Evolutionary conservation across 768 basidiomycete species (phyloP).

Genomic region (Leccinum ochraceum): DNA sequence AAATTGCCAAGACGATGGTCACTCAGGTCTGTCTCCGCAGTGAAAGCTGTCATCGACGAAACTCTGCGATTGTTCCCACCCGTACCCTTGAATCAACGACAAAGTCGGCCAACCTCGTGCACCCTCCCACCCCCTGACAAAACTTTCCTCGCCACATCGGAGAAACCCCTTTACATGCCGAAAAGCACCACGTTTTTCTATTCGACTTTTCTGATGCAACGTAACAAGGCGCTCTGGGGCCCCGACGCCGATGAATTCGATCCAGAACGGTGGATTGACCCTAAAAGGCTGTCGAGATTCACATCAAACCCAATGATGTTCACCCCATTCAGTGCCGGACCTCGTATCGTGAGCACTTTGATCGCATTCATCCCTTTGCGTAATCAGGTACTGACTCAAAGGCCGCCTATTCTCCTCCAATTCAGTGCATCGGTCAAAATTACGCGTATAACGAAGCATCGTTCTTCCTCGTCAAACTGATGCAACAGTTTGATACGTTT

Average conservation of each 20-base stretch:
- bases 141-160: conserved; percentile 41
- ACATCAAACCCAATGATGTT: conserved; percentile 68
- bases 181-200: conserved; percentile 56
- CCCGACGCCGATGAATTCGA: conserved; percentile 74
- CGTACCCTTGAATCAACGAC: conserved; percentile 71
- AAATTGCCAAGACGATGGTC: neutral
- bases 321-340: conserved; percentile 74
- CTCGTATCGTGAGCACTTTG: conserved; percentile 45
- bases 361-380: neutral
- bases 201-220: conserved; percentile 63
- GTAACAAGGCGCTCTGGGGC: conserved; percentile 71
- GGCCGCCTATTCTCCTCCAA: conserved; percentile 16
- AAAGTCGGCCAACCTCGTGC: conserved; percentile 50
- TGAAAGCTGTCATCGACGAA: conserved; percentile 80
- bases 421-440: conserved; percentile 68
- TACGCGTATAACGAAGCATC: conserved; percentile 77
- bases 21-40: conserved; percentile 33
- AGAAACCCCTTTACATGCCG: conserved; percentile 59
- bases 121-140: conserved; percentile 53
- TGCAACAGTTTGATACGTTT: conserved; percentile 65
- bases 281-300: conserved; percentile 48
- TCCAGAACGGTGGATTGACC: conserved; percentile 76
- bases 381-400: conserved; percentile 10
- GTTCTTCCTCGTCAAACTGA: conserved; percentile 66
- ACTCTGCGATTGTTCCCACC: conserved; percentile 78